Percentiles rank a stretch among this genome's conserved stretches.
These are phyloP conservation scores for Spirogloea muscicola DNA, from an alignment of 139 green algal genomes.

Conservation along the genomic window DNA sequence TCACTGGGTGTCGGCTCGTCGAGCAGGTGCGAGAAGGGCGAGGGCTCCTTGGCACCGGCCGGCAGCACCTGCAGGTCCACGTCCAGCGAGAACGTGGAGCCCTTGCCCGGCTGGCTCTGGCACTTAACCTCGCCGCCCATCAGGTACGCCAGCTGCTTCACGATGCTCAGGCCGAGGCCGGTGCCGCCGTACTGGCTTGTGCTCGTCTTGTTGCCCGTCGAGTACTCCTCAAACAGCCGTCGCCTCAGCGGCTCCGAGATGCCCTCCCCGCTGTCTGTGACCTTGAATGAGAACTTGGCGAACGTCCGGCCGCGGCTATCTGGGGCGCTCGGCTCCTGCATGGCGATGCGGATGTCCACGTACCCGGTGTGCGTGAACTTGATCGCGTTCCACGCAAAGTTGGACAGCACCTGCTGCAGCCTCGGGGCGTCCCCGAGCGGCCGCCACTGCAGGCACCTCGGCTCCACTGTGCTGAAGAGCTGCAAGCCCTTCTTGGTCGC, in stretches of 20 bases:
- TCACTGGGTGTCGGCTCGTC: too few relatives aligned
- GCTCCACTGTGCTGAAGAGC: conserved; percentile 1
- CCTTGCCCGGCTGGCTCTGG: conserved; percentile 52
- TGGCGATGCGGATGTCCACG: conserved; percentile 25
- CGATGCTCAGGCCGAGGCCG: conserved; percentile 74
- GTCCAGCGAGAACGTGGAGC: conserved; percentile 60
- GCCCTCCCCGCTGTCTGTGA: neutral
- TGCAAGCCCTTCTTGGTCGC: conserved; percentile 29
- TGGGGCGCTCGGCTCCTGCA: conserved; percentile 1
- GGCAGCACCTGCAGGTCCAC: neutral
- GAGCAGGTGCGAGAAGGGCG: too few relatives aligned
- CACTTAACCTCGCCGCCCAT: conserved; percentile 76
- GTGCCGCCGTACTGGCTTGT: conserved; percentile 71
- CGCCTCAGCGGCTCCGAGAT: neutral
- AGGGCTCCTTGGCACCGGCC: neutral
- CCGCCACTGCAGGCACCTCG: neutral
- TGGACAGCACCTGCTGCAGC: conserved; percentile 31
- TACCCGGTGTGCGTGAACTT: conserved; percentile 33
- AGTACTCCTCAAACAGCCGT: neutral
- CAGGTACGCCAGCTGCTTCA: conserved; percentile 63
- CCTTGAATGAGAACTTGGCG: neutral
- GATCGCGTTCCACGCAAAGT: conserved; percentile 43
- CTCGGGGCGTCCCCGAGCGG: conserved; percentile 14
- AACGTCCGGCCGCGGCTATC: neutral
- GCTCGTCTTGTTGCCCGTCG: conserved; percentile 52